Conservation (phyloP, 2,329 filamentous ascomycete species). For the Cordyceps pruinosa region DNA sequence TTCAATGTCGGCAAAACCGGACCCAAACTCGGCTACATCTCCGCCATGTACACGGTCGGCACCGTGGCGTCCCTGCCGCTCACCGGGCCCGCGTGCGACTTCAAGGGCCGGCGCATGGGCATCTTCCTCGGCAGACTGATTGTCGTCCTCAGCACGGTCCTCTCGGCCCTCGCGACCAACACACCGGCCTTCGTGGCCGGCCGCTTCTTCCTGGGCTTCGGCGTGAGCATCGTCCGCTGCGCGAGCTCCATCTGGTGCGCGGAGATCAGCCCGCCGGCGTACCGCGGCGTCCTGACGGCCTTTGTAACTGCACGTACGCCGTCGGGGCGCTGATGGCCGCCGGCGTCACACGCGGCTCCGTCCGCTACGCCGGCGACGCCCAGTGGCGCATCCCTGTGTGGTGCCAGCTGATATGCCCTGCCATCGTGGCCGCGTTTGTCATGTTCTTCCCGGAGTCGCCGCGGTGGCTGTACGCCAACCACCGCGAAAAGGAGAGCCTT, state of each 20-base stretch:
- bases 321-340: slow-evolving; percentile 40
- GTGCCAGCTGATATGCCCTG: slow-evolving; percentile 23
- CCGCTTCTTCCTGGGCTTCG: slow-evolving; percentile 56
- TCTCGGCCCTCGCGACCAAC: slow-evolving; percentile 35
- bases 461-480: slow-evolving; percentile 33
- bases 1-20: slow-evolving; percentile 6
- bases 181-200: slow-evolving; percentile 44
- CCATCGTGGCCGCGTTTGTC: slow-evolving; percentile 7
- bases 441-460: slow-evolving; percentile 37
- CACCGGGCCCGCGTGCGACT: slow-evolving; percentile 22
- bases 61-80: slow-evolving; percentile 18
- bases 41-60: slow-evolving; percentile 11
- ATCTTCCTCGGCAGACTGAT: slow-evolving; percentile 7
- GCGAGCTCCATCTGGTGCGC: slow-evolving; percentile 34
- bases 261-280: slow-evolving; percentile 37
- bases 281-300: slow-evolving; percentile 31
- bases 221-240: slow-evolving; percentile 27
- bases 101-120: slow-evolving; percentile 6
- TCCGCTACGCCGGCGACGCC: slow-evolving; percentile 22
- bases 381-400: slow-evolving; percentile 28
- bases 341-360: slow-evolving; percentile 36
- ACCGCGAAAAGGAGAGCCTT: slow-evolving; percentile 29
- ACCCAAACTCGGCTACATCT: slow-evolving; percentile 8
- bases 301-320: slow-evolving; percentile 35
- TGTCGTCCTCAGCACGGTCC: slow-evolving; percentile 30